Base-by-base conservation (phyloP, 2,329 filamentous ascomycete species). In the Davidsoniella australis region DNA sequence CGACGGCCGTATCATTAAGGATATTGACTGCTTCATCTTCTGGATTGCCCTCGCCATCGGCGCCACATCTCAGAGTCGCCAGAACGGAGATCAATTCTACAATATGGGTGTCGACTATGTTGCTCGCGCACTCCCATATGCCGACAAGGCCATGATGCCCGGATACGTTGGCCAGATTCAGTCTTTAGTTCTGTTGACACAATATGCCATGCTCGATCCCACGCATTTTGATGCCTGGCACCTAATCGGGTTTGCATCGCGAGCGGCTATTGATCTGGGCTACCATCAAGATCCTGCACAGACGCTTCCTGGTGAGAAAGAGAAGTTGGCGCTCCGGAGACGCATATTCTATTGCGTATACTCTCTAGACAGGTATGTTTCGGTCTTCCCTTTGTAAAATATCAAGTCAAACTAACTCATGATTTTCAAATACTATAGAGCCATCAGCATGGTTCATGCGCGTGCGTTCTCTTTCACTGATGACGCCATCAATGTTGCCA, bases 141-240 rank as follows among this genome's bases (percentile, higher is more conserved):
- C 86, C 1, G 86, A 94, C 58, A 74, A 79, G 44, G 88, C 94
- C 7, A 71, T 98, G 20, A 80, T 81, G 57, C 89, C 89, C 0
- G 89, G 89, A 17, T 85, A 86, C 49, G 76, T 86, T 20, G 75
- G 76, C 1, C 89, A 91, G 57, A 86, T 96, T 14, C 88, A 94
- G 61, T 87, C 87, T 0, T 70, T 96, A 18, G 65, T 95, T 2
- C 70, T 96, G 2, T 74, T 96, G 47, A 87, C 86, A 0, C 79
- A 94, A 57, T 96, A 94, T 62, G 81, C 89, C 2, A 83, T 91
- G 68, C 70, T 94, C 45, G 88, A 96, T 57, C 88, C 89, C 2
- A 76, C 80, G 40, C 86, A 93, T 60, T 95, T 94, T 59, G 87
- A 94, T 59, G 86, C 82, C 57, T 96, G 91, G 88, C 88, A 91